Conservation (phyloP, 2,329 filamentous ascomycete species). For the Chrysoporthe cubensis region DNA sequence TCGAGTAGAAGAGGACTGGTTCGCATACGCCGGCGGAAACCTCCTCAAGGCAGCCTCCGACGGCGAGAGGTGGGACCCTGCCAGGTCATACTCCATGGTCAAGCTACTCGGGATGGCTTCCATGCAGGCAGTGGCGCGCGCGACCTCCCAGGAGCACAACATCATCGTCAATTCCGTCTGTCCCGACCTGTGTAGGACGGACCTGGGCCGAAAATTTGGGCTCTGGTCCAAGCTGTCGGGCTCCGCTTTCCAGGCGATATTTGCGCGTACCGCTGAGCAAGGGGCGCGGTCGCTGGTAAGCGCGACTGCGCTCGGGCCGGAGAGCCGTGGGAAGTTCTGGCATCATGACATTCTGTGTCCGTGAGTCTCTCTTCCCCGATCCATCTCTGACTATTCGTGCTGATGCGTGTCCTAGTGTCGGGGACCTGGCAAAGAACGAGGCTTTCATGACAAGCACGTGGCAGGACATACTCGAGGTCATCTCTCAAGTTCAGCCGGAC, state of each 20-base stretch:
- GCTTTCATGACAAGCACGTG: constrained; percentile 9
- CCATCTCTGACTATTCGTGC: not conserved
- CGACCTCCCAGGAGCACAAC: not conserved
- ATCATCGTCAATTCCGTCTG: constrained; percentile 15
- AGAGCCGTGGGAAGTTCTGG: constrained; percentile 19
- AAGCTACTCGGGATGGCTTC: constrained; percentile 14
- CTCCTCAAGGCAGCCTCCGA: constrained; percentile 12
- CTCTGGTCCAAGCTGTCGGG: not conserved
- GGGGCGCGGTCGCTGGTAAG: constrained; percentile 17
- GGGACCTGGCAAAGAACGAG: constrained; percentile 5
- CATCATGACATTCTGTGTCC: constrained; percentile 12
- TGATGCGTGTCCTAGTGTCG: not conserved
- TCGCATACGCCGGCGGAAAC: not conserved
- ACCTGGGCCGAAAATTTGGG: constrained; percentile 16
- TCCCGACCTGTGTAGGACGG: constrained; percentile 7
- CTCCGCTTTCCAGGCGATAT: constrained; percentile 3
- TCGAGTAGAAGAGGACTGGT: constrained; percentile 12
- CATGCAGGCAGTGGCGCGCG: constrained; percentile 1
- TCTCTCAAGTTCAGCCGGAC: not conserved
- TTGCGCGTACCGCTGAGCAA: constrained; percentile 18
- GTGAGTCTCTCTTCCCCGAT: not conserved
- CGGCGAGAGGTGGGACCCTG: not conserved
- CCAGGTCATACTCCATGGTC: constrained; percentile 1
- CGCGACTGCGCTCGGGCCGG: constrained; percentile 10
- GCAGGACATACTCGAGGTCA: not conserved